Conservation (phyloP, 441 rosid species). For the Croton setiger region DNA sequence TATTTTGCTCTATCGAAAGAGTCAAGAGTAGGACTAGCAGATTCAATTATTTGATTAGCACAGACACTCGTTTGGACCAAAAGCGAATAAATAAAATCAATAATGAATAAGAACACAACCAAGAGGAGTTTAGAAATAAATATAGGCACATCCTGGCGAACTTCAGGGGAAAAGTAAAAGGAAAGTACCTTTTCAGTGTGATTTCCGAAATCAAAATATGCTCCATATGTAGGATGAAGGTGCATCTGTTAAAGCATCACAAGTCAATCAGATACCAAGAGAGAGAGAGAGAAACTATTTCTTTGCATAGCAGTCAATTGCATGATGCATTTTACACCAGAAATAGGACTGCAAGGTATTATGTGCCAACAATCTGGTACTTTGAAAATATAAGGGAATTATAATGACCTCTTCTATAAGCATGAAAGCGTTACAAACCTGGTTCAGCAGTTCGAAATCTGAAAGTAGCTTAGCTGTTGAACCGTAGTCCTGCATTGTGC, state of each 20-base stretch:
- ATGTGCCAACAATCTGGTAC: not conserved
- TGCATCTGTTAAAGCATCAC: constrained; percentile 72
- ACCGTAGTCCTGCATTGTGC: constrained; percentile 64
- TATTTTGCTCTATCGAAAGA: not conserved
- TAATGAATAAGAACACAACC: not conserved
- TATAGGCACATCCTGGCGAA: not conserved
- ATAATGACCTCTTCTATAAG: not conserved
- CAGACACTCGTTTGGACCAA: not conserved
- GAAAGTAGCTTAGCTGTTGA: constrained; percentile 73
- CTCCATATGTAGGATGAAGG: constrained; percentile 72
- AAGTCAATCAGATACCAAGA: constrained; percentile 14
- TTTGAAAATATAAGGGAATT: not conserved
- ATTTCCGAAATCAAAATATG: constrained; percentile 93
- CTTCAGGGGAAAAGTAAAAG: constrained; percentile 13
- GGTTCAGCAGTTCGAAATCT: constrained; percentile 71
- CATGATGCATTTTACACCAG: not conserved
- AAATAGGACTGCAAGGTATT: not conserved
- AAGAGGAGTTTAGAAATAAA: not conserved
- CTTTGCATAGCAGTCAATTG: not conserved
- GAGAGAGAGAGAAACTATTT: not conserved
- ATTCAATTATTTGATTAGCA: not conserved
- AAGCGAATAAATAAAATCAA: not conserved
- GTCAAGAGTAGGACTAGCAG: not conserved
- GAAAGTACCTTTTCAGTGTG: constrained; percentile 86
- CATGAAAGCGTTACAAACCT: constrained; percentile 45